phyloP scores from a whole-genome alignment of 768 basidiomycete genomes.

The Agrocybe pediades region DNA sequence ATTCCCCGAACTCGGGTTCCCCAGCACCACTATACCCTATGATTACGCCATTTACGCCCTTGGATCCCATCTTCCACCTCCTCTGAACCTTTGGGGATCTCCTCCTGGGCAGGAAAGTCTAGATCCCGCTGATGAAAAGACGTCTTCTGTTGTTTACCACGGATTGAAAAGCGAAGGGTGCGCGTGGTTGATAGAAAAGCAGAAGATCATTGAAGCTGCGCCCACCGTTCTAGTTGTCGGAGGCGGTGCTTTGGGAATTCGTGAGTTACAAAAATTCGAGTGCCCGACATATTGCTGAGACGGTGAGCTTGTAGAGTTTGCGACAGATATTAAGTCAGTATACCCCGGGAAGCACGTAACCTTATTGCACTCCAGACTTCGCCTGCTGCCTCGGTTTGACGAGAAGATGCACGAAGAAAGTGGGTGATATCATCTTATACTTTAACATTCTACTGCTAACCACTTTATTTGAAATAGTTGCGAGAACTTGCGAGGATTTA shows the following conservation, averaged over 20 bases:
- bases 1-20: constrained; percentile 48
- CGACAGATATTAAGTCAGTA: constrained; percentile 59
- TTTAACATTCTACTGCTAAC: too few species aligned
- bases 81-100: constrained; percentile 55
- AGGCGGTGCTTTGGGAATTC: constrained; percentile 74
- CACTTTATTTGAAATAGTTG: constrained; percentile 25
- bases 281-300: neutral
- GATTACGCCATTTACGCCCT: constrained; percentile 65
- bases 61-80: constrained; percentile 55
- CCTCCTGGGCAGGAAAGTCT: constrained; percentile 13
- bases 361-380: constrained; percentile 57
- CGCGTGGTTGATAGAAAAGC: constrained; percentile 52
- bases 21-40: constrained; percentile 38
- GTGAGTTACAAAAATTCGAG: constrained; percentile 38
- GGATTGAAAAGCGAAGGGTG: constrained; percentile 53
- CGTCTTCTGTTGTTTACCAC: constrained; percentile 22
- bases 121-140: neutral
- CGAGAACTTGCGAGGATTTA: constrained; percentile 40
- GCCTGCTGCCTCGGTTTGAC: constrained; percentile 57
- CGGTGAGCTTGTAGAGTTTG: constrained; percentile 52
- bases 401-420: constrained; percentile 53
- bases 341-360: constrained; percentile 56
- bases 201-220: constrained; percentile 46
- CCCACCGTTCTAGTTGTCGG: constrained; percentile 64
- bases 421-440: constrained; percentile 18